Evolutionary conservation across 1,284 basidiomycete species (phyloP), one percentile per base, ranked within the genome.

Genomic region (Ustilago sp.): DNA sequence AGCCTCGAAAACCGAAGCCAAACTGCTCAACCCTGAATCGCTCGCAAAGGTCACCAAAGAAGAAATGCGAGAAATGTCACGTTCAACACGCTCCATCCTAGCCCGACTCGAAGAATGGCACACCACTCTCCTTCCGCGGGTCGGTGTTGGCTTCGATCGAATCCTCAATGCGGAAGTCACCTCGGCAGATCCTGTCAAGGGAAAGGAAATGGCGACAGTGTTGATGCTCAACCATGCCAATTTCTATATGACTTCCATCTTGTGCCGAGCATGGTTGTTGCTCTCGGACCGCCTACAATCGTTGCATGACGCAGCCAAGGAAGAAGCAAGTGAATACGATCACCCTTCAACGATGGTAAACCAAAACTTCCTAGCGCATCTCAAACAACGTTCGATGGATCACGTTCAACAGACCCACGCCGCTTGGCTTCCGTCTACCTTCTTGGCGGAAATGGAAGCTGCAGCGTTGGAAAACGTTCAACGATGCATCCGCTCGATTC

Each of bases 171-270:
- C 71, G 17, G 43, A 17, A 17, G 53, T 58, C 17, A 57, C 43
- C 9, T 13, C 34, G 3, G 58, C 59, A 6, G 53, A 63, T 23
- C 59, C 60, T 2, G 41, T 61, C 11, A 36, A 68, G 7, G 63
- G 62, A 8, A 68, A 74, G 39, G 47, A 36, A 1, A 43, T 68
- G 59, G 65, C 59, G 1, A 48, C 28, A 58, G 55, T 59, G 13
- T 55, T 74, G 36, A 62, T 74, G 71, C 36, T 64, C 55, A 74
- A 74, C 56, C 66, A 59, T 31, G 62, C 59, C 36, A 50, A 47
- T 5, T 61, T 58, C 28, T 68, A 74, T 59, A 68, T 68, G 66
- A 65, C 45, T 11, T 63, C 71, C 15, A 67, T 68, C 36, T 28
- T 68, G 11, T 68, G 65, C 47, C 62, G 71, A 4, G 59, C 66